phyloP scores from a whole-genome alignment of 257 asterid genomes.

The Petunia axillaris region DNA sequence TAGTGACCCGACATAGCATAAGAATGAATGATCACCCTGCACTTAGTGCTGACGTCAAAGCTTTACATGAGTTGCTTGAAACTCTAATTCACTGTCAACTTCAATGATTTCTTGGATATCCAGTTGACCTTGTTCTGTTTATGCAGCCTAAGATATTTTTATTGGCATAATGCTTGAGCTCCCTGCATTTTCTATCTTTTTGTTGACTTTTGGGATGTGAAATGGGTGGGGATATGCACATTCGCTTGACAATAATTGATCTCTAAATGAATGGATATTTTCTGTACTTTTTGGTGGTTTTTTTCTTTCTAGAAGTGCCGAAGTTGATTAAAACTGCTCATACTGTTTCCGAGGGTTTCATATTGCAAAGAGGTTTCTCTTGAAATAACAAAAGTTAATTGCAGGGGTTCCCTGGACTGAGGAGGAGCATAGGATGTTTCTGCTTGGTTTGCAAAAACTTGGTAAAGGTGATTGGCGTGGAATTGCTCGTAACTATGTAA shows the following conservation, averaged over 20 bases:
- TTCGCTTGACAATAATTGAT: neutral
- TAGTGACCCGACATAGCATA: neutral
- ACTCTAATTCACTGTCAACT: neutral
- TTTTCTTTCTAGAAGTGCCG: neutral
- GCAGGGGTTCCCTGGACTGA: slow-evolving; percentile 99
- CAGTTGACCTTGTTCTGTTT: neutral
- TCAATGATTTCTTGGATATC: neutral
- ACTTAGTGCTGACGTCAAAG: neutral
- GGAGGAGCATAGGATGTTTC: slow-evolving; percentile 94
- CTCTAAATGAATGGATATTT: neutral
- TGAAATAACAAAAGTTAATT: slow-evolving; percentile 14
- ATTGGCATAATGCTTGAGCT: neutral
- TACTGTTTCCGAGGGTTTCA: neutral
- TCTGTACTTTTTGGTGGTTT: neutral
- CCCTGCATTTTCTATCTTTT: neutral
- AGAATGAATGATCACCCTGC: neutral
- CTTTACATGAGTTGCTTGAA: neutral
- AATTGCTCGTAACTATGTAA: slow-evolving; percentile 88
- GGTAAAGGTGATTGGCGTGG: slow-evolving; percentile 99
- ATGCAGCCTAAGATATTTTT: neutral
- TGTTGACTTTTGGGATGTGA: slow-evolving; percentile 2
- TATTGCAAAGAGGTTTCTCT: slow-evolving; percentile 6
- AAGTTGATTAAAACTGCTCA: slow-evolving; percentile 9
- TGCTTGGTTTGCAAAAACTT: slow-evolving; percentile 94
- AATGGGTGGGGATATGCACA: neutral